Conservation (phyloP, 257 asterid genomes). For the Solanum gandarillasii region DNA sequence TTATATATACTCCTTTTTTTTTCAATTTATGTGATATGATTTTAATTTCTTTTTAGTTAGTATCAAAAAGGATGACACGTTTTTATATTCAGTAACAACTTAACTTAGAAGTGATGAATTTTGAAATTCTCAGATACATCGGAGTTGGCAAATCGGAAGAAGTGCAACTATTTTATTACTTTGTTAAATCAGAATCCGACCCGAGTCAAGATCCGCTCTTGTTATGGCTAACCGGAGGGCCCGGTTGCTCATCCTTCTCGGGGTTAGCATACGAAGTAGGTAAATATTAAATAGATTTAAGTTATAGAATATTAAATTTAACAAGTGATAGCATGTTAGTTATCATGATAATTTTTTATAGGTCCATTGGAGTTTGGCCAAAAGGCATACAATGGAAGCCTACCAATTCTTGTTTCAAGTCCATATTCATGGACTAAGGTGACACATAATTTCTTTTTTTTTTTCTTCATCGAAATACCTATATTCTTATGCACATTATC, state of each 20-base stretch:
- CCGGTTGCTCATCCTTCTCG: constrained; percentile 19
- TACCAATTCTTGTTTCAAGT: constrained; percentile 25
- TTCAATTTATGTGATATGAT: too few relatives aligned
- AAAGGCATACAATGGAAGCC: constrained; percentile 23
- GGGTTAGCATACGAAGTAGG: constrained; percentile 9
- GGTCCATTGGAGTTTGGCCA: constrained; percentile 44
- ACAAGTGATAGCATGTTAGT: neutral
- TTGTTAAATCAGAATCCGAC: constrained; percentile 13
- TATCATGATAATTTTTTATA: neutral
- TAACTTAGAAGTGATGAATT: neutral
- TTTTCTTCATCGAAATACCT: neutral
- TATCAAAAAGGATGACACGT: too few relatives aligned
- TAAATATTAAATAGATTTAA: neutral
- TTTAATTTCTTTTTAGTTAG: too few relatives aligned
- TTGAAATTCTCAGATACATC: constrained; percentile 3
- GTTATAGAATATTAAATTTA: neutral
- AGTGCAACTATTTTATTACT: constrained; percentile 12
- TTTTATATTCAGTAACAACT: too few relatives aligned
- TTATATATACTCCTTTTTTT: too few relatives aligned
- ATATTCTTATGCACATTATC: too few relatives aligned
- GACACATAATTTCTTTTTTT: neutral
- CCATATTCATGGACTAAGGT: constrained; percentile 73
- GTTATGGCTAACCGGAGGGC: constrained; percentile 12
- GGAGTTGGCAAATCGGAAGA: neutral
- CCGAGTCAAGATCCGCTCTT: constrained; percentile 15